Conservation (phyloP, 2,329 filamentous ascomycete species). For the Neodidymelliopsis sp. region DNA sequence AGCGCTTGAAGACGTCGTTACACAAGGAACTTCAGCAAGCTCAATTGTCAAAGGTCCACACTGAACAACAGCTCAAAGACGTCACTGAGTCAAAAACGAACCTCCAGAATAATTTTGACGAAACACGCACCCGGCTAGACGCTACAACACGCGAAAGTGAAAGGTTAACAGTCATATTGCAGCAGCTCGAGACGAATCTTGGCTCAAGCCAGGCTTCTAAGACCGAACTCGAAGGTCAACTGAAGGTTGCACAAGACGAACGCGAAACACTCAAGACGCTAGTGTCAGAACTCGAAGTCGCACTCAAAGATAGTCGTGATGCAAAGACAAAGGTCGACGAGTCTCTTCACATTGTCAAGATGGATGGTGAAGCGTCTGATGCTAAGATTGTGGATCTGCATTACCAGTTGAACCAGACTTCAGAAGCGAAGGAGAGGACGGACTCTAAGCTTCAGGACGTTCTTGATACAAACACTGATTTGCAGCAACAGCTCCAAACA, state of each 20-base stretch:
- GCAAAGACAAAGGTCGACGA: conserved; percentile 18
- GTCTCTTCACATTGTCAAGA: conserved; percentile 12
- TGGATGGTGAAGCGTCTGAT: conserved; percentile 18
- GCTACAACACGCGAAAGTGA: conserved; percentile 12
- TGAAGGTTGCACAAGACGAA: conserved; percentile 21
- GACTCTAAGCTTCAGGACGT: conserved; percentile 18
- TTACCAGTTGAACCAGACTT: conserved; percentile 10
- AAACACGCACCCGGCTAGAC: conserved; percentile 10
- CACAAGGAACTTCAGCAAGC: conserved; percentile 24
- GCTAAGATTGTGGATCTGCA: conserved; percentile 20
- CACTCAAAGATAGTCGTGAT: conserved; percentile 21
- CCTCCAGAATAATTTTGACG: conserved; percentile 20
- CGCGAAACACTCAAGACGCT: conserved; percentile 17
- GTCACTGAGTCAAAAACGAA: conserved; percentile 13
- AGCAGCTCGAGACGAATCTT: conserved; percentile 20
- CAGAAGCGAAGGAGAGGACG: conserved; percentile 13
- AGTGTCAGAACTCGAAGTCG: conserved; percentile 25
- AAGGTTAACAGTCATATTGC: conserved; percentile 12
- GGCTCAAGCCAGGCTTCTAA: conserved; percentile 10
- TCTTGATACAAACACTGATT: background rate
- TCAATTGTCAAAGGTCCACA: conserved; percentile 18
- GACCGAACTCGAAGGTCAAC: conserved; percentile 8
- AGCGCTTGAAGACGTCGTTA: conserved; percentile 23
- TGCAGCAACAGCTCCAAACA: conserved; percentile 19
- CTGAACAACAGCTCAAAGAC: conserved; percentile 21